phyloP scores from a whole-genome alignment of 2,329 filamentous ascomycete genomes.

The Colletotrichum sublineola region DNA sequence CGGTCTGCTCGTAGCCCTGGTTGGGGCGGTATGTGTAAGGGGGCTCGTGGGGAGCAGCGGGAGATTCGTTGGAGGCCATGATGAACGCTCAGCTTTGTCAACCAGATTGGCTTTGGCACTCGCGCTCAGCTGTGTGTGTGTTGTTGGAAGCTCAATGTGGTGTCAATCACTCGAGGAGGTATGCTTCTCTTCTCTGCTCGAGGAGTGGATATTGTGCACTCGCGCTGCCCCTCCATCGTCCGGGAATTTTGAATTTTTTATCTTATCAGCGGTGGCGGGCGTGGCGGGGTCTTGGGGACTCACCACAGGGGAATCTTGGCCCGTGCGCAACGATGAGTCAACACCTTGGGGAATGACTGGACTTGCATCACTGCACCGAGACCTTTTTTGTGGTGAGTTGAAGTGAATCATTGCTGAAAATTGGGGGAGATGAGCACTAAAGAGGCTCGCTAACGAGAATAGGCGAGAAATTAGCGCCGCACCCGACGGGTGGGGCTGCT shows the following conservation, averaged over 20 bases:
- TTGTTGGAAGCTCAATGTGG: background rate
- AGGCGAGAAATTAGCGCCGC: conserved; percentile 5
- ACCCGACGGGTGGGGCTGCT: conserved; percentile 1
- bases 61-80: conserved; percentile 46
- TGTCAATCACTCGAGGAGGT: background rate
- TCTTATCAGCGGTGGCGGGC: conserved; percentile 38
- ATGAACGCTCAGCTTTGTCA: background rate
- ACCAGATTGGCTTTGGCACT: background rate
- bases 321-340: conserved; percentile 38
- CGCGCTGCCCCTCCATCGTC: conserved; percentile 36
- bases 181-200: conserved; percentile 14
- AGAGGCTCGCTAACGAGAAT: conserved; percentile 6
- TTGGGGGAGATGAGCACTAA: conserved; percentile 3
- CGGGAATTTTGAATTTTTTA: conserved; percentile 39
- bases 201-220: conserved; percentile 10
- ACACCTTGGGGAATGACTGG: conserved; percentile 19
- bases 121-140: background rate
- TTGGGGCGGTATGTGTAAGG: conserved; percentile 60
- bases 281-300: conserved; percentile 29
- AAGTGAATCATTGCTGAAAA: conserved; percentile 21
- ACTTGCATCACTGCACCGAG: too few species aligned
- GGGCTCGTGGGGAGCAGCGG: conserved; percentile 60
- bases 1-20: conserved; percentile 58
- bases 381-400: conserved; percentile 6
- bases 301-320: background rate